Evolutionary conservation across 306 rosid species (phyloP).

Genomic region (Morella rubra): DNA sequence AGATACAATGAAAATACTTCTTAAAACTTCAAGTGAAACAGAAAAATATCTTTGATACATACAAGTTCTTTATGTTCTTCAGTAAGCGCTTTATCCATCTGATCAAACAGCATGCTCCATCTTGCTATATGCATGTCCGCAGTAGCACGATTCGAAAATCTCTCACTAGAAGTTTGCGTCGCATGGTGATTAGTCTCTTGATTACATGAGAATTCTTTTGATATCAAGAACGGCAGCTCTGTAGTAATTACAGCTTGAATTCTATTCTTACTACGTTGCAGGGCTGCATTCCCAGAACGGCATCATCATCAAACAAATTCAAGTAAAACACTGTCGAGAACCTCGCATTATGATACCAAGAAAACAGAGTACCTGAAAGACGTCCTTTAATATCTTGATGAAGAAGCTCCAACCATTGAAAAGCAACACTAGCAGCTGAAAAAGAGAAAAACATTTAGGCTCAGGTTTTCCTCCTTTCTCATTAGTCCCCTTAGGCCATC

Average conservation of each 20-base stretch:
- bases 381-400: slow-evolving; percentile 88
- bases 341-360: background rate
- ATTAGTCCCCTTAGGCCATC: background rate
- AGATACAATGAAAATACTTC: background rate
- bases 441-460: slow-evolving; percentile 35
- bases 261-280: slow-evolving; percentile 81
- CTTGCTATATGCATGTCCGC: slow-evolving; percentile 79
- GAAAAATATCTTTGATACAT: slow-evolving; percentile 25
- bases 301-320: slow-evolving; percentile 8
- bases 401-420: slow-evolving; percentile 91
- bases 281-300: slow-evolving; percentile 51
- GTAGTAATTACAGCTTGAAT: slow-evolving; percentile 73
- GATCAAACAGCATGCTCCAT: slow-evolving; percentile 76
- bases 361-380: slow-evolving; percentile 58
- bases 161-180: slow-evolving; percentile 25
- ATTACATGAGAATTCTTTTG: slow-evolving; percentile 68
- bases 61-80: slow-evolving; percentile 97
- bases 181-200: slow-evolving; percentile 47
- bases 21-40: slow-evolving; percentile 2
- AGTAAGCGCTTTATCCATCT: slow-evolving; percentile 80
- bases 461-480: slow-evolving; percentile 7
- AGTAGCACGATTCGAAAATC: slow-evolving; percentile 37
- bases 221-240: slow-evolving; percentile 72
- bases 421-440: slow-evolving; percentile 96
- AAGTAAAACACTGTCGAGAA: slow-evolving; percentile 21